Base-by-base conservation (phyloP, 2,329 filamentous ascomycete species). In the Exophiala xenobiotica region DNA sequence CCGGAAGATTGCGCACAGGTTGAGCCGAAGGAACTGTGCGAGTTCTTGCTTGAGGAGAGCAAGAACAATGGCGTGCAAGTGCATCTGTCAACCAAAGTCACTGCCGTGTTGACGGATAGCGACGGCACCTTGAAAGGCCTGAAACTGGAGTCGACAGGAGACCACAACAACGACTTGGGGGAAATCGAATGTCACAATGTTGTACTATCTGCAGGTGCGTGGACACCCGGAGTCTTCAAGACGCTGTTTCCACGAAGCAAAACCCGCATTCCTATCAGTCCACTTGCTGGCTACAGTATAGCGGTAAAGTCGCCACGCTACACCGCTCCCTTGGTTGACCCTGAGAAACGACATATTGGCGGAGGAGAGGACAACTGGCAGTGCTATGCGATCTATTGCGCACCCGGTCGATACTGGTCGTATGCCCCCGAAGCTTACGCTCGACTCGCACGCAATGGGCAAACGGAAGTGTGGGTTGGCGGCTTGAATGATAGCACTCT, bases 391-490 rank as follows among this genome's bases (percentile, higher is more conserved):
- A 69, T 92, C 2, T 91, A 88, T 63, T 82, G 82, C 2, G 80
- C 78, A 3, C 76, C 81, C 50, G 71, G 71, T 1, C 62, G 69
- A 0, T 69, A 70, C 9, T 70, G 65, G 2, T 77, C 54, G 0
- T 89, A 85, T 67, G 82, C 81, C 2, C 86, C 87, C 0, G 88
- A 91, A 66, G 73, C 88, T 8, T 90, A 88, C 67, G 82, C 82
- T 1, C 75, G 88, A 8, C 63, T 78, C 3, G 81, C 81, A 6
- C 84, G 82, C 18, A 54, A 57, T 35, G 57, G 57, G 2, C 38
- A 57, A 33, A 42, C 59, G 1, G 79, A 88, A 49, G 79, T 92
- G 16, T 92, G 88, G 66, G 70, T 92, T 26, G 85, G 85, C 0
- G 88, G 88, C 0, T 65, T 91, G 29, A 91, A 92, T 64, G 80